Conservation (phyloP, 2,329 filamentous ascomycete species). For the Pyrenophora seminiperda region DNA sequence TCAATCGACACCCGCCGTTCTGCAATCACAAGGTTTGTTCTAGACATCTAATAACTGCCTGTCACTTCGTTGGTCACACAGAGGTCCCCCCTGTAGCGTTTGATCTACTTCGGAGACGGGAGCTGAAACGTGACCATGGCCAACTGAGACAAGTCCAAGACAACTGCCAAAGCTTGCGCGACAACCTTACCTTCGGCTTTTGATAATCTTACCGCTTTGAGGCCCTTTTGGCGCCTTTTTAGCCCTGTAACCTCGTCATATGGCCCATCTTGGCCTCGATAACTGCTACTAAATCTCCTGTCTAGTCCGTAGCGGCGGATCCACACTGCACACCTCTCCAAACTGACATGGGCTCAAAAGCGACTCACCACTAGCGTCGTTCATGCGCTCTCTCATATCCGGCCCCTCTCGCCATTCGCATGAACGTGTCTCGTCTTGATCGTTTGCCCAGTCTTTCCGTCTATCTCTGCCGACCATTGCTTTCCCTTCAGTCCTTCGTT, state of each 20-base stretch:
- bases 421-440: conserved; percentile 44
- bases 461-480: conserved; percentile 40
- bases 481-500: conserved; percentile 42
- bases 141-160: conserved; percentile 46
- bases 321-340: conserved; percentile 37
- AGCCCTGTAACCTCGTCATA: conserved; percentile 22
- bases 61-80: conserved; percentile 27
- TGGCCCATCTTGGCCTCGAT: conserved; percentile 13
- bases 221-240: conserved; percentile 25
- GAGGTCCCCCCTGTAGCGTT: conserved; percentile 33
- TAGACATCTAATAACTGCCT: conserved; percentile 19
- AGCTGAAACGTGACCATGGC: conserved; percentile 41
- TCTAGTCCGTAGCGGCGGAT: conserved; percentile 23
- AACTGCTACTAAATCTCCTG: conserved; percentile 36
- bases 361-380: conserved; percentile 44
- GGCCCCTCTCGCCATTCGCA: conserved; percentile 35
- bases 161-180: conserved; percentile 31
- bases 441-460: conserved; percentile 44
- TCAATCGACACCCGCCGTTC: conserved; percentile 4
- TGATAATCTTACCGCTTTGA: conserved; percentile 19
- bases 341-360: conserved; percentile 45
- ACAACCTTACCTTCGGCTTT: conserved; percentile 28
- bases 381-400: conserved; percentile 48
- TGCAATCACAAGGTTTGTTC: neutral
- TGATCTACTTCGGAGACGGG: conserved; percentile 36